Base-by-base conservation (phyloP, 2,329 filamentous ascomycete species). In the Xylaria sp. region DNA sequence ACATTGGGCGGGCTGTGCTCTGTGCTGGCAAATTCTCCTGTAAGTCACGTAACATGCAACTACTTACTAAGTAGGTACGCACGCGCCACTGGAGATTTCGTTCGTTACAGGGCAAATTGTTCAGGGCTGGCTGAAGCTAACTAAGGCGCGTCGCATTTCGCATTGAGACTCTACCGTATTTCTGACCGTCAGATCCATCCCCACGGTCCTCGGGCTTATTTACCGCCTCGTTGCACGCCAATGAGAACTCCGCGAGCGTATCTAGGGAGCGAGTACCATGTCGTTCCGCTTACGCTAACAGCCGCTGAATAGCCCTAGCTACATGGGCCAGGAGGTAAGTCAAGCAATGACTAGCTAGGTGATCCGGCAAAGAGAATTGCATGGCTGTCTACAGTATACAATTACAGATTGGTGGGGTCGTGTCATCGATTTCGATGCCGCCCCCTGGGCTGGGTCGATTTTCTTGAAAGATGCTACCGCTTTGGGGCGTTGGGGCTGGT, bases 391-490 rank as follows among this genome's bases (percentile, higher is more conserved):
- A 47, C 14, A 11, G 42, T 47, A 47, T 36, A 11, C 34, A 36
- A 36, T 36, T 36, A 36, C 34, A 36, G 34, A 34, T 17, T 47
- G 42, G 6, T 47, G 42, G 42, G 42, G 4, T 19, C 4, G 17
- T 2, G 8, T 45, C 39, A 45, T 45, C 39, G 12, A 14, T 17
- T 12, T 45, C 39, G 12, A 14, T 17, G 14, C 39, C 39, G 39
- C 11, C 34, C 54, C 42, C 39, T 55, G 34, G 34, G 34, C 51
- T 51, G 51, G 56, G n/a, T 45, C 54, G n/a, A 36, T 34, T 34
- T 55, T 55, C 30, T 67, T 63, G 65, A 67, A 67, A 67, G 48
- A 67, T 67, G n/a, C 39, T 53, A 50, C 60, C 50, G 39, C 45
- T 64, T 67, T 56, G 30, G 65, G 64, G 42, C 36, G 50, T 36